Percentiles rank a stretch among this genome's conserved stretches.
phyloP scores from a whole-genome alignment of 305 asterid genomes.

The Fraxinus ornus region DNA sequence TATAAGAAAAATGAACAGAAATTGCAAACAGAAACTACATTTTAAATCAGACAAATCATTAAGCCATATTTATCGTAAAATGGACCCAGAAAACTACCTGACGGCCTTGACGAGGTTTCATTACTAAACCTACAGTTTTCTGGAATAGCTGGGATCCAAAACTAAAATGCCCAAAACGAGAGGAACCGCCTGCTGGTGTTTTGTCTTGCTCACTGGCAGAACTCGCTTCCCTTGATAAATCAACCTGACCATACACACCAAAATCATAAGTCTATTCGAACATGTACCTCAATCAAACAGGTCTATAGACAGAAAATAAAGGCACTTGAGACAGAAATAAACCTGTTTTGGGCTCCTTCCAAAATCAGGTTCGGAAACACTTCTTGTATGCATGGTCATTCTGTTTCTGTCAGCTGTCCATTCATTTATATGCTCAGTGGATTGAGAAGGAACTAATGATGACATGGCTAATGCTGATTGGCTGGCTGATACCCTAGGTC shows the following conservation, averaged over 20 bases:
- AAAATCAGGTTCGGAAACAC: conserved; percentile 96
- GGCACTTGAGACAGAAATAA: conserved; percentile 24
- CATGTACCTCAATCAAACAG: conserved; percentile 9
- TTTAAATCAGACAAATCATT: neutral
- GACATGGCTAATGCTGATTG: conserved; percentile 93
- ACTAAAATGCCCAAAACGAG: conserved; percentile 70
- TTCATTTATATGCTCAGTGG: conserved; percentile 63
- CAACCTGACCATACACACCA: conserved; percentile 47
- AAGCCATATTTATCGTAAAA: neutral
- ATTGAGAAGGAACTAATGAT: conserved; percentile 62
- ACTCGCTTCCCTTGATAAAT: conserved; percentile 61
- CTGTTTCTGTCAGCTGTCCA: conserved; percentile 52
- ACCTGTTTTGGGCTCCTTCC: conserved; percentile 97
- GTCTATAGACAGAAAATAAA: conserved; percentile 9
- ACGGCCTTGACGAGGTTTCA: conserved; percentile 73
- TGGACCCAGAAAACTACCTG: conserved; percentile 51
- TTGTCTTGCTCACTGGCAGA: conserved; percentile 51
- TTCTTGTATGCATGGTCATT: conserved; percentile 67
- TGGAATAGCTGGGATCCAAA: conserved; percentile 83
- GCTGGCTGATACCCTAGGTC: conserved; percentile 73
- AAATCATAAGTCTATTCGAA: neutral
- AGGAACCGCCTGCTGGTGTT: conserved; percentile 48
- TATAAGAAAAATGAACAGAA: conserved; percentile 10
- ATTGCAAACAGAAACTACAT: conserved; percentile 1
- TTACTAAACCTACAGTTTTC: conserved; percentile 79